Percentiles rank a stretch among this genome's conserved stretches.
These are phyloP conservation scores for Naganishia friedmannii DNA, from an alignment of 768 basidiomycete genomes.

Conservation along the genomic window DNA sequence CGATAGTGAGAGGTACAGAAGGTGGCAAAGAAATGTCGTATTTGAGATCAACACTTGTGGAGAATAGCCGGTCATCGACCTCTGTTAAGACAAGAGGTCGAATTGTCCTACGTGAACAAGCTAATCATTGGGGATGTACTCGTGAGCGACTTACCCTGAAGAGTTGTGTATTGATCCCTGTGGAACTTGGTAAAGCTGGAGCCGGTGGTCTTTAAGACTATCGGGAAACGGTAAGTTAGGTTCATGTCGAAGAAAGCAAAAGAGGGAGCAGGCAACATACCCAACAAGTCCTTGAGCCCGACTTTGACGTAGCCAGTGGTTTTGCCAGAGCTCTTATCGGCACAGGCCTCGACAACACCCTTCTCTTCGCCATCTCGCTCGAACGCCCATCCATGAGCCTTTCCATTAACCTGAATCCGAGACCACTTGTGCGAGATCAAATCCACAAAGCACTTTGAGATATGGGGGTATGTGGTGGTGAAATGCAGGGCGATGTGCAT, in stretches of 20 bases:
- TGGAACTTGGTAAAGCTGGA: slow-evolving; percentile 78
- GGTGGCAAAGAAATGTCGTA: slow-evolving; percentile 61
- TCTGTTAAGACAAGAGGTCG: slow-evolving; percentile 45
- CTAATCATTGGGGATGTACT: background rate
- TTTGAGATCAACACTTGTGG: slow-evolving; percentile 74
- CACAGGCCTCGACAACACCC: slow-evolving; percentile 60
- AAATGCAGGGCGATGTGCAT: slow-evolving; percentile 81
- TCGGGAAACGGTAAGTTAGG: slow-evolving; percentile 17
- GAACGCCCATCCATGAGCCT: slow-evolving; percentile 75
- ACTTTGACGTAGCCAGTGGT: slow-evolving; percentile 63
- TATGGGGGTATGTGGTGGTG: slow-evolving; percentile 73
- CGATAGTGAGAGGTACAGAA: slow-evolving; percentile 43
- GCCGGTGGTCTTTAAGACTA: slow-evolving; percentile 82
- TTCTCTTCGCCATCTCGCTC: slow-evolving; percentile 88
- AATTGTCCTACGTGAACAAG: background rate
- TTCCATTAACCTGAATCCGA: slow-evolving; percentile 60
- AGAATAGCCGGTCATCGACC: slow-evolving; percentile 85
- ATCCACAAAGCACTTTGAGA: slow-evolving; percentile 65
- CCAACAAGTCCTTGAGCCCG: slow-evolving; percentile 75
- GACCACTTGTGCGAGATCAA: slow-evolving; percentile 81
- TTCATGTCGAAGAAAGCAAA: background rate
- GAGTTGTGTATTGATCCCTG: slow-evolving; percentile 77
- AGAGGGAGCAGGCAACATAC: slow-evolving; percentile 54
- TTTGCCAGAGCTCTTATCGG: slow-evolving; percentile 63
- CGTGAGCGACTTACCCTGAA: slow-evolving; percentile 55